Evolutionary conservation across 2,329 filamentous ascomycete genomes (phyloP).

Genomic region (Pestalotiopsis sp.): DNA sequence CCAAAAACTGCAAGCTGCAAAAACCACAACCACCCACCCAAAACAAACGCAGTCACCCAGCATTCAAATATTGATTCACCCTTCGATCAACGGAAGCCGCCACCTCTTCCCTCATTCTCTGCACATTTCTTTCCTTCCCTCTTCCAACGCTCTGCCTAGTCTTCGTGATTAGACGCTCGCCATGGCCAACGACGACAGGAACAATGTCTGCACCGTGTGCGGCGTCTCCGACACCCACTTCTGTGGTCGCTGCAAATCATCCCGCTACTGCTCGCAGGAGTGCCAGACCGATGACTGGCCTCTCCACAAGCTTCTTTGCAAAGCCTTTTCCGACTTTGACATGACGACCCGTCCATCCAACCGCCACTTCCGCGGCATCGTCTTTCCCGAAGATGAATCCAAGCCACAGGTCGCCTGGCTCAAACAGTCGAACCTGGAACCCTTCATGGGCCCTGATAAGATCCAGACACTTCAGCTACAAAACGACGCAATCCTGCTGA

Average conservation of each 20-base stretch:
- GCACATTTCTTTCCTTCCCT: neutral
- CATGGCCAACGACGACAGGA: neutral
- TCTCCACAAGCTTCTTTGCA: slow-evolving; percentile 16
- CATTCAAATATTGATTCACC: neutral
- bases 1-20: neutral
- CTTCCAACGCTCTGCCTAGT: neutral
- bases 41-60: neutral
- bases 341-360: slow-evolving; percentile 11
- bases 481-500: neutral
- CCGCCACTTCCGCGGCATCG: slow-evolving; percentile 12
- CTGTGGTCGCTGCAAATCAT: slow-evolving; percentile 13
- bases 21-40: neutral
- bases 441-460: slow-evolving; percentile 5
- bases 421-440: neutral
- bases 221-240: neutral
- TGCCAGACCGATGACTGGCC: slow-evolving; percentile 17
- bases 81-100: neutral
- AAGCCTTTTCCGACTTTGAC: slow-evolving; percentile 10
- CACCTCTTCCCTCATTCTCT: neutral
- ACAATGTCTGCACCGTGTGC: neutral
- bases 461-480: neutral
- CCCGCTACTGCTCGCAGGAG: slow-evolving; percentile 15
- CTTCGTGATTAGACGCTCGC: neutral
- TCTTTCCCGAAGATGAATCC: slow-evolving; percentile 9
- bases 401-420: slow-evolving; percentile 15